phyloP scores from a whole-genome alignment of 495 filamentous ascomycete species.

The Pyrenopolyporus hunteri region DNA sequence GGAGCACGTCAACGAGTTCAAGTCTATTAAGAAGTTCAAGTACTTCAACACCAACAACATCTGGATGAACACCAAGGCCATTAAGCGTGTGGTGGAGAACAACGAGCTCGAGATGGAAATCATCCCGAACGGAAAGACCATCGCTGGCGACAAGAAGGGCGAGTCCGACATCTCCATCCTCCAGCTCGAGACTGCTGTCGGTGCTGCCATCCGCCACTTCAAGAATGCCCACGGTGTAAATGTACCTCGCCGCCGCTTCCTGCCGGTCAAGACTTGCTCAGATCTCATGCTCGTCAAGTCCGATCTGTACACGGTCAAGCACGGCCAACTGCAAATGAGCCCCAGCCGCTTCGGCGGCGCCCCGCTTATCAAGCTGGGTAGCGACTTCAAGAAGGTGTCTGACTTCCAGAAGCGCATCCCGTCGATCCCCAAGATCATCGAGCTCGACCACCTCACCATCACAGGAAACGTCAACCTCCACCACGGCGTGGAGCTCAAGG shows the following conservation, averaged over 20 bases:
- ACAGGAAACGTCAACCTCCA: conserved; percentile 97
- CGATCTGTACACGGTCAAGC: conserved; percentile 99
- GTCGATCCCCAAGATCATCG: conserved; percentile 96
- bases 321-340: conserved; percentile 97
- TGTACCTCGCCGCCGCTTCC: conserved; percentile 94
- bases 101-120: conserved; percentile 99
- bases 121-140: conserved; percentile 98
- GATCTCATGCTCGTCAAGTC: conserved; percentile 99
- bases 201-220: conserved; percentile 98
- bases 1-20: conserved; percentile 99
- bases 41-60: conserved; percentile 99
- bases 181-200: conserved; percentile 98
- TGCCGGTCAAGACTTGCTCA: conserved; percentile 99
- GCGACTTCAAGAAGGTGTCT: conserved; percentile 99
- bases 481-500: conserved; percentile 92
- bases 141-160: conserved; percentile 98
- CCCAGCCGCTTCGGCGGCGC: conserved; percentile 94
- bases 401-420: conserved; percentile 98
- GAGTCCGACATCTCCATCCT: conserved; percentile 97
- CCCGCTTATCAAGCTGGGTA: conserved; percentile 98
- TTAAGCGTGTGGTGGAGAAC: conserved; percentile 99
- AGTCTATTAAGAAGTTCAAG: conserved; percentile 99
- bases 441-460: conserved; percentile 97
- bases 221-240: conserved; percentile 98
- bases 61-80: conserved; percentile 96